Base-by-base conservation (phyloP, 148 eudicot species). In the Camellia granthamiana region DNA sequence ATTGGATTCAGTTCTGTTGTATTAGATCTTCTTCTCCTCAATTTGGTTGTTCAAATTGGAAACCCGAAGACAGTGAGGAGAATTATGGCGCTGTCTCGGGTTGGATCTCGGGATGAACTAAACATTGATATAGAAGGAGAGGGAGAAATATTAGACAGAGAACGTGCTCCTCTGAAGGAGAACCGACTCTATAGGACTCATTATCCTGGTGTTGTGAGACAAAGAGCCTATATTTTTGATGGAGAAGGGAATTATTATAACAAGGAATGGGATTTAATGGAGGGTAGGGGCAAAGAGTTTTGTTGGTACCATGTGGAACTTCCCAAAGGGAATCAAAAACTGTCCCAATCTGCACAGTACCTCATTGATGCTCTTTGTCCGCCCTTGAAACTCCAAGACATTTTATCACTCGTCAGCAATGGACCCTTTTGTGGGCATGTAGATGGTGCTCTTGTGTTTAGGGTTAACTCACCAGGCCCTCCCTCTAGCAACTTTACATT, bases 261-360 rank as follows among this genome's bases (percentile, higher is more conserved):
- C 84, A 93, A 96, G 81, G 98, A 90, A 81, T 93, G 98, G 98
- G 97, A 93, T 81, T 89, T 96, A 63, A 12, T 70, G 12, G 93
- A 92, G 84, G 98, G 98, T 60, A 82, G 74, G 67, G 97, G 90
- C 61, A 90, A 87, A 81, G 97, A 96, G 47, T 96, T 96, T 72
- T 96, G 99, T 86, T 96, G 99, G 99, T 96, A 93, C 81, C 99
- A 96, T 85, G 92, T 93, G 0, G 97, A 96, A 81, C 89, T 96
- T 65, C 97, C 98, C 0, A 96, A 88, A 83, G 95, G 88, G 52
- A 92, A 92, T 69, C 92, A 92, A 41, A 93, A 91, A 56, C 89
- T 96, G 0, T 89, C 97, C 2, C 87, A 93, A 70, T 93, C 92
- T 14, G 99, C 99, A 42, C 91, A 92, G 73, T 89, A 87, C 73